Evolutionary conservation across 768 basidiomycete species (phyloP).

Genomic region (Agaricus blazei): DNA sequence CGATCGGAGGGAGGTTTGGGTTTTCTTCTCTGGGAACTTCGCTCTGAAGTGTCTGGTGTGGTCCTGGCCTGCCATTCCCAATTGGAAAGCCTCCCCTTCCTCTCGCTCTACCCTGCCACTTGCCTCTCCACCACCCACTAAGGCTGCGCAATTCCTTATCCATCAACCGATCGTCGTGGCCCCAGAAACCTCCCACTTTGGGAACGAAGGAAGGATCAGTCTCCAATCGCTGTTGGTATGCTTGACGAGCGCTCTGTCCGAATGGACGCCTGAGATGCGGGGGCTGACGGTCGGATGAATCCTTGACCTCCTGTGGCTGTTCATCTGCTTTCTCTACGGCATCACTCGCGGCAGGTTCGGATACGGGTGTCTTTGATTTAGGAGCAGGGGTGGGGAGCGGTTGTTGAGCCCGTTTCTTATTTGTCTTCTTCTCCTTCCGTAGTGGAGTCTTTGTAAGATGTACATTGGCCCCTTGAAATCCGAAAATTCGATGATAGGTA

Average conservation of each 20-base stretch:
- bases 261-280: constrained; percentile 29
- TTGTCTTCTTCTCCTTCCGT: constrained; percentile 37
- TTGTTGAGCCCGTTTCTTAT: constrained; percentile 18
- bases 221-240: constrained; percentile 79
- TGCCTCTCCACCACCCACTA: constrained; percentile 85
- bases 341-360: constrained; percentile 9
- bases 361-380: neutral
- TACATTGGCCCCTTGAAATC: constrained; percentile 45
- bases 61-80: constrained; percentile 42
- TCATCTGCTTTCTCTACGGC: neutral
- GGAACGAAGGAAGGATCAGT: constrained; percentile 87
- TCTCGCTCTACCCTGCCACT: constrained; percentile 67
- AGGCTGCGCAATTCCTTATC: constrained; percentile 78
- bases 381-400: neutral
- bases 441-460: constrained; percentile 23
- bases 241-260: constrained; percentile 72
- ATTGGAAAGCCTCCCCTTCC: constrained; percentile 33
- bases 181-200: constrained; percentile 90
- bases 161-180: constrained; percentile 86
- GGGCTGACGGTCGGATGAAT: constrained; percentile 2
- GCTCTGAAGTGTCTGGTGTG: constrained; percentile 56
- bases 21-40: constrained; percentile 19
- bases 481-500: constrained; percentile 80
- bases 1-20: constrained; percentile 47
- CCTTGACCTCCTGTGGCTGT: neutral